Base-by-base conservation (phyloP, 169 alveolate species). In the Cryptosporidium muris region DNA sequence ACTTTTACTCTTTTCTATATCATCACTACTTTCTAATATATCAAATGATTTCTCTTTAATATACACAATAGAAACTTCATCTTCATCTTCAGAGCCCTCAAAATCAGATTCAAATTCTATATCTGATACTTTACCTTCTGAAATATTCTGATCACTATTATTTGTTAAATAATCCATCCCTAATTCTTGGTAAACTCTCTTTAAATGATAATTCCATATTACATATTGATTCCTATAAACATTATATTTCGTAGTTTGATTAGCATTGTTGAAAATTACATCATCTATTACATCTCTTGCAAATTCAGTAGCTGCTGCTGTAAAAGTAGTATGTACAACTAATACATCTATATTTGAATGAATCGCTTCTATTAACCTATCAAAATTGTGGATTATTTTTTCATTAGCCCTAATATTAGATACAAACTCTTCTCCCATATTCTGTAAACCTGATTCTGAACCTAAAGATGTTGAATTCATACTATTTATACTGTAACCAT, bases 241-340 rank as follows among this genome's bases (percentile, higher is more conserved):
- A 2, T 52, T 74, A 43, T 58, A 74, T 34, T 74, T 74, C 16
- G 34, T 37, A n/a, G 52, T 54, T 16, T 74, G 85, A 38, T 74
- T 74, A 12, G 42, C 60, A 16, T 68, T 68, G 2, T 63, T 48
- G 25, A 74, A 74, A 37, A 74, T 74, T 42, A 74, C 60, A 74
- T 74, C 85, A 8, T 74, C 85, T 9, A 74, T 74, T 45, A 74
- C 54, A 11, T 74, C 85, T 8, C 74, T 49, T 56, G 85, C 56
- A 54, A 74, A 74, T 51, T 74, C 85, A n/a, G 85, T 74, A 58
- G 85, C 85, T 58, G 85, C 68, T 56, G 85, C 85, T n/a, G 64
- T 60, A 74, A 74, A 74, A 43, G 60, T 45, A 1, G 85, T 74
- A 58, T 74, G 54, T 40, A 74, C 3, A 45, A 74, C 25, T 16